Evolutionary conservation across 2,329 filamentous ascomycete genomes (phyloP), one percentile per base, ranked within the genome.

Genomic region (Hypomyces rosellus): DNA sequence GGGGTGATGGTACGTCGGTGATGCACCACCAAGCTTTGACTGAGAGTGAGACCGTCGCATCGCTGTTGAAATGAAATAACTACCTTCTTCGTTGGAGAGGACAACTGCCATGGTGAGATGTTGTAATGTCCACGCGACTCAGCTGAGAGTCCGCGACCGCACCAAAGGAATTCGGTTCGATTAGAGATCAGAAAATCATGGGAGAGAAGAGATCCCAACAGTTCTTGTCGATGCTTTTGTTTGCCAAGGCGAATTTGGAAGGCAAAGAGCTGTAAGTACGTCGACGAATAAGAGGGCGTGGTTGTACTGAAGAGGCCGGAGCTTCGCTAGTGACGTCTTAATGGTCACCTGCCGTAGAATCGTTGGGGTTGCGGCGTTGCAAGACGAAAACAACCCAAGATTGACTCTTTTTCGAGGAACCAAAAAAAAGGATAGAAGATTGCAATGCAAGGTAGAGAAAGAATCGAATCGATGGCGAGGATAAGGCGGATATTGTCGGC

Each of bases 21-120:
- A 66, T 47, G 68, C 68, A 8, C 74, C 66, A 53, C 70, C 64
- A 49, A 84, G 81, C 57, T 76, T 80, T 46, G 76, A 72, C 57
- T 82, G 78, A 3, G 81, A 84, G 55, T 82, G 78, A 12, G 81
- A 83, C 53, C 81, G 77, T 55, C 75, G 76, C 58, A 84, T 64
- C 20, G 73, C 65, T 45, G 76, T 72, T 14, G 77, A 67, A 41
- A 73, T 71, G 65, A 83, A 84, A 63, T 77, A 78, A 58, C 70
- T 71, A 55, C 69, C 75, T 60, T 84, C 80, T 59, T 84, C 80
- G 14, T 78, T 75, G 40, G 74, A 63, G 53, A 82, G 67, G 57
- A 80, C 77, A 56, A 79, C 75, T 37, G 78, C 78, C 78, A 82
- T 82, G 53, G 52, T 9, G 30, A 22, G 37, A 30, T 16, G 22